Conservation (phyloP, 768 basidiomycete genomes). For the Dioszegia hungarica region DNA sequence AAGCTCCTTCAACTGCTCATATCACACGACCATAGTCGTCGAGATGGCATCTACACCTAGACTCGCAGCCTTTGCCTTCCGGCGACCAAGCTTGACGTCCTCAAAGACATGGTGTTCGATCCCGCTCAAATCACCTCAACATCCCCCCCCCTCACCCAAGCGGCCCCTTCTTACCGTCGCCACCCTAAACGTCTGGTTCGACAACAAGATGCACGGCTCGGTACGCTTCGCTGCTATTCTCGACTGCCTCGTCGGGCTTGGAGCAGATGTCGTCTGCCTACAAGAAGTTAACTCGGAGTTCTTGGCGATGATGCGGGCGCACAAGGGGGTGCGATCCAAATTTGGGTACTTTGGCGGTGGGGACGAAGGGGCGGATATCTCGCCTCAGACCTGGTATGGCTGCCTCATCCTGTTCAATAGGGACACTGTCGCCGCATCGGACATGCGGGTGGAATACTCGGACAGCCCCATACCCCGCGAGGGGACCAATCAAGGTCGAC, state of each 20-base stretch:
- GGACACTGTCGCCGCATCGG: background rate
- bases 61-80: too few species aligned
- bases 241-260: background rate
- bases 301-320: background rate
- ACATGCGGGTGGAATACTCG: too few species aligned
- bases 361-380: background rate
- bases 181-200: constrained; percentile 3
- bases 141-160: background rate
- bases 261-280: constrained; percentile 1
- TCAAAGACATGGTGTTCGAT: too few species aligned
- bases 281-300: background rate
- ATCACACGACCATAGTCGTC: too few species aligned
- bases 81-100: too few species aligned
- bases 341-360: constrained; percentile 3
- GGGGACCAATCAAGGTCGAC: background rate
- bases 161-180: background rate
- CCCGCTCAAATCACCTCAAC: too few species aligned
- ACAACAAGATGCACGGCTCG: background rate
- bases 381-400: background rate
- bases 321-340: background rate
- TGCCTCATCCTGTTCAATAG: background rate
- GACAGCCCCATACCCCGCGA: background rate
- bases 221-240: background rate
- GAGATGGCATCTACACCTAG: background rate
- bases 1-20: too few species aligned